Conservation (phyloP, 257 asterid species). For the Orobanche coerulescens region DNA sequence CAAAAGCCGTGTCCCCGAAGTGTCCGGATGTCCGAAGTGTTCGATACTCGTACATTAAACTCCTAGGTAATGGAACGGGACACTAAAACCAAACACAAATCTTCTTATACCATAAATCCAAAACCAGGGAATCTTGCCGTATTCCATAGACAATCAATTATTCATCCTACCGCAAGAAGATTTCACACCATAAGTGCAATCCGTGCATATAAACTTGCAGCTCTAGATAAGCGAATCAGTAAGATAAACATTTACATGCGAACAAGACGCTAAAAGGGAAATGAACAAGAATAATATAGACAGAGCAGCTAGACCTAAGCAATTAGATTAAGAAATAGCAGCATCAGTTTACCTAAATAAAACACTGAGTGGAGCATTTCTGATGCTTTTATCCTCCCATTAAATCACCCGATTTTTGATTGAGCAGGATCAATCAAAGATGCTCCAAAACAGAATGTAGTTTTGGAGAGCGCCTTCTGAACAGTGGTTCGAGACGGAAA, state of each 20-base stretch:
- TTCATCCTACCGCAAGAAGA: too few species aligned
- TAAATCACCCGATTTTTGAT: conserved; percentile 5
- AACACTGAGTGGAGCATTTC: conserved; percentile 10
- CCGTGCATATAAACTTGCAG: background rate
- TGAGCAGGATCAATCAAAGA: conserved; percentile 30
- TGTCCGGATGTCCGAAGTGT: too few species aligned
- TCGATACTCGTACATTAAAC: too few species aligned
- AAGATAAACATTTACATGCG: background rate
- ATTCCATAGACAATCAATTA: too few species aligned
- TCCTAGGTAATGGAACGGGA: too few species aligned
- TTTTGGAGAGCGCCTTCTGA: conserved; percentile 67
- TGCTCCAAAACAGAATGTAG: conserved; percentile 71
- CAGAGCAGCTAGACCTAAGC: background rate
- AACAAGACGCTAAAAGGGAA: background rate
- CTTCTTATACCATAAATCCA: too few species aligned
- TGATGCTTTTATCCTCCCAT: conserved; percentile 18
- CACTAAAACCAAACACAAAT: too few species aligned
- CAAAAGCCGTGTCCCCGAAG: too few species aligned
- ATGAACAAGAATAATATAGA: conserved; percentile 1
- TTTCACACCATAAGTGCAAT: background rate
- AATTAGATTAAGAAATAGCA: background rate
- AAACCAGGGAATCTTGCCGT: too few species aligned
- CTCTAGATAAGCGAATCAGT: too few species aligned
- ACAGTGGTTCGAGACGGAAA: conserved; percentile 67
- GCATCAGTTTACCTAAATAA: conserved; percentile 24